Conservation (phyloP, 768 basidiomycete genomes). For the Holtermanniella nyarrowii region DNA sequence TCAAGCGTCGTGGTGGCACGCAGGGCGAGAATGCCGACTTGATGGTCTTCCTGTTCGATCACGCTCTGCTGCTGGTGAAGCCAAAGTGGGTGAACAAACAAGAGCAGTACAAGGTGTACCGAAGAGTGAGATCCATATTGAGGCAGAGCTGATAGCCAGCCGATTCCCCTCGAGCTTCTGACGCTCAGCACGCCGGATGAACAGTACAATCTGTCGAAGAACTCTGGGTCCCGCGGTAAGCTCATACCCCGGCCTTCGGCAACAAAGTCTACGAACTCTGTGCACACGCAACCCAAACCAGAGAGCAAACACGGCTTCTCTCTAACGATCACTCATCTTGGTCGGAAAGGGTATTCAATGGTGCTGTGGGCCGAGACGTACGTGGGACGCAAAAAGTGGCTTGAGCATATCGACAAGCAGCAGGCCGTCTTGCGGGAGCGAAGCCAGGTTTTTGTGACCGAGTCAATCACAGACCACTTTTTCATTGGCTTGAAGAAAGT, state of each 20-base stretch:
- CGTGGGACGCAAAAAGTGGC: slow-evolving; percentile 81
- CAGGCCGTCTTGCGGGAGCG: slow-evolving; percentile 74
- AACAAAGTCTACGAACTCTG: slow-evolving; percentile 4
- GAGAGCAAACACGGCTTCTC: slow-evolving; percentile 72
- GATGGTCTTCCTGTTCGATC: slow-evolving; percentile 90
- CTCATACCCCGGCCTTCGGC: slow-evolving; percentile 24
- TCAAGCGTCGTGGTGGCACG: slow-evolving; percentile 70
- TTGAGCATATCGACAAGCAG: slow-evolving; percentile 81
- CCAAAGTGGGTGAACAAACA: slow-evolving; percentile 68
- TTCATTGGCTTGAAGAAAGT: slow-evolving; percentile 77
- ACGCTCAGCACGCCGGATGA: slow-evolving; percentile 72
- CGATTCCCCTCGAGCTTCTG: slow-evolving; percentile 89
- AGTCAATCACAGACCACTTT: slow-evolving; percentile 74
- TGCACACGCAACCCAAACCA: slow-evolving; percentile 33
- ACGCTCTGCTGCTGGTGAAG: slow-evolving; percentile 85
- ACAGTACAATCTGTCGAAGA: slow-evolving; percentile 43
- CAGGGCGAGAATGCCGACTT: slow-evolving; percentile 73
- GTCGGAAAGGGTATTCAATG: slow-evolving; percentile 81
- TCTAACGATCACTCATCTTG: slow-evolving; percentile 87
- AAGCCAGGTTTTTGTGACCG: slow-evolving; percentile 75
- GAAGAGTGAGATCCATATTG: slow-evolving; percentile 51
- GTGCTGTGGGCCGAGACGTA: slow-evolving; percentile 83
- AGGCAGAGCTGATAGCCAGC: slow-evolving; percentile 46
- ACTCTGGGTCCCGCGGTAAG: slow-evolving; percentile 23
- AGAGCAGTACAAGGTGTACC: slow-evolving; percentile 86